Base-by-base conservation (phyloP, 495 filamentous ascomycete genomes). In the Talaromyces liani region DNA sequence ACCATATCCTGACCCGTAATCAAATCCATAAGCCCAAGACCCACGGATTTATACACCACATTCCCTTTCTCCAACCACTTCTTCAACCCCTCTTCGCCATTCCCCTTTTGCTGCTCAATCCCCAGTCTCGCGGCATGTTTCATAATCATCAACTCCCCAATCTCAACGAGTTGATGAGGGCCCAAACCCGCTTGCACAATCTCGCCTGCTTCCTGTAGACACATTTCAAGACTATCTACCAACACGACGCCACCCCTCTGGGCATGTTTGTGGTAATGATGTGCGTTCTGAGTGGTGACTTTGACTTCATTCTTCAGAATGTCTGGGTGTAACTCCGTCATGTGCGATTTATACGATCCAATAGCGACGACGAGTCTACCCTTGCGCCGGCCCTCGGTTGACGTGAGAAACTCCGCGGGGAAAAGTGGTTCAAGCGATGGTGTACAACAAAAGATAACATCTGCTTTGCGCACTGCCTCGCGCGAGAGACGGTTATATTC, bases 181-280 rank as follows among this genome's bases (percentile, higher is more conserved):
- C 77, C 75, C 31, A 98, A 73, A 0, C 84, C 89, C 0, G 91
- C 91, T 67, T 91, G 85, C 29, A 93, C 88, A 60, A 98, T 77
- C 78, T 98, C 94, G 5, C 94, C 94, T 0, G 93, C 89, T 69
- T 97, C 92, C 67, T 87, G 85, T 65, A 97, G 67, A 61, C 90
- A 91, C 4, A 86, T 89, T 18, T 89, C 85, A 0, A 91, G 74
- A 34, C 87, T 91, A 71, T 98, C 93, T 10, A 97, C 93, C 4
- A 97, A 79, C 33, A 94, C 79, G 1, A 89, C 88, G 0, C 90
- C 91, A 18, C 91, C 90, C 65, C 87, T 82, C 22, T 78, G 75
- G 7, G 88, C 85, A 61, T 91, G 88, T 68, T 86, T 87, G 70
- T 92, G 89, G 70, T 85, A 87, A 65, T 90, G 87, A 18, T 82